A percentile compares a stretch with the other conserved stretches of the same genome.
phyloP scores from a whole-genome alignment of 2,329 filamentous ascomycete species.

The Thermomyces lanuginosus region DNA sequence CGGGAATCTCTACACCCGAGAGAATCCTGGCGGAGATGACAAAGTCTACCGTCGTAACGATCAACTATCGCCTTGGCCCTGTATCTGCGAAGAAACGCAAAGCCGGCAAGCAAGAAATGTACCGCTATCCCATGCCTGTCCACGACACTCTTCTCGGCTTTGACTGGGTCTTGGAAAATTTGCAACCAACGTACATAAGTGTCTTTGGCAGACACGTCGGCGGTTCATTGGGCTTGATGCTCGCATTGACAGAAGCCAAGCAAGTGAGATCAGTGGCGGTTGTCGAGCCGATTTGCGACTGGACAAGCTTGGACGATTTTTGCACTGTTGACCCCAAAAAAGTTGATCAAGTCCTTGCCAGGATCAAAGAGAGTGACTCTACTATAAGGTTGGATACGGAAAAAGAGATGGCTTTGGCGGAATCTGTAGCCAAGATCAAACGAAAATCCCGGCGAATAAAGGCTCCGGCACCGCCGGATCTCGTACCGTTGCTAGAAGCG shows the following conservation, averaged over 20 bases:
- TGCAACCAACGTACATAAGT: conserved; percentile 16
- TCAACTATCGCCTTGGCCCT: conserved; percentile 25
- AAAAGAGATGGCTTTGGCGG: conserved; percentile 1
- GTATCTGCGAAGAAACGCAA: conserved; percentile 1
- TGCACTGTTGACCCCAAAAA: conserved; percentile 11
- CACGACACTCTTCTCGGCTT: conserved; percentile 25
- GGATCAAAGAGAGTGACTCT: conserved; percentile 1
- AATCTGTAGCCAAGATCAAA: conserved; percentile 8
- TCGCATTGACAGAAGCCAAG: conserved; percentile 25
- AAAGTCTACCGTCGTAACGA: conserved; percentile 21
- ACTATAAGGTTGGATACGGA: conserved; percentile 1
- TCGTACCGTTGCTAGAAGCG: conserved; percentile 20
- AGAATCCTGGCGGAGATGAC: conserved; percentile 17
- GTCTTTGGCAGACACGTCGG: conserved; percentile 22
- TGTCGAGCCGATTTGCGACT: conserved; percentile 22
- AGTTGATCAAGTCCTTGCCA: background rate
- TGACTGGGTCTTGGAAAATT: conserved; percentile 21
- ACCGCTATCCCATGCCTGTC: conserved; percentile 21
- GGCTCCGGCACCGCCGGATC: conserved; percentile 12
- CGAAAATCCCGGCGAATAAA: conserved; percentile 5
- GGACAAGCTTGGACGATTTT: conserved; percentile 26
- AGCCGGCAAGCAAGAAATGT: conserved; percentile 3
- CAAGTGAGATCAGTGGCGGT: conserved; percentile 19
- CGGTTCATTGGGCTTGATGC: conserved; percentile 28
- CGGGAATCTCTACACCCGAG: conserved; percentile 7